These are phyloP conservation scores for Leccinellum rugosiceps DNA, from an alignment of 768 basidiomycete species.

Conservation along the genomic window DNA sequence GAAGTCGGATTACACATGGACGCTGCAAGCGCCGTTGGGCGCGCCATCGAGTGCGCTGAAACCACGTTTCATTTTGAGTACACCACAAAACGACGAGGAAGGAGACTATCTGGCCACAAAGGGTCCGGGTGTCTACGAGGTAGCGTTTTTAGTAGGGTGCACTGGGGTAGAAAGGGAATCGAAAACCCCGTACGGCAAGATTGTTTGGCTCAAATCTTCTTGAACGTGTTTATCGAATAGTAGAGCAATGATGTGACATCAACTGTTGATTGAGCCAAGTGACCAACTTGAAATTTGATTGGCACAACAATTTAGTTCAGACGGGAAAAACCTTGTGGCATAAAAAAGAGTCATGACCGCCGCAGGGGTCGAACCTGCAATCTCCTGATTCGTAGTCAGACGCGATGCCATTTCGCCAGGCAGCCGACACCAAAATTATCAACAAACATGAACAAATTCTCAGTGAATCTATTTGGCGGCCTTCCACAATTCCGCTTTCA, in stretches of 20 bases:
- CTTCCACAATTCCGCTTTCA: too few relatives aligned
- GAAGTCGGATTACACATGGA: constrained; percentile 37
- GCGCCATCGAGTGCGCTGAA: background rate
- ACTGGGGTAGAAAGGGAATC: constrained; percentile 30
- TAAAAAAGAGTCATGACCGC: constrained; percentile 19
- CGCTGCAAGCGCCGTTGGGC: constrained; percentile 35
- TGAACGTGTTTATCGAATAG: background rate
- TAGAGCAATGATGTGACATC: too few relatives aligned
- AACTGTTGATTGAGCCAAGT: too few relatives aligned
- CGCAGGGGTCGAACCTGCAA: constrained; percentile 87
- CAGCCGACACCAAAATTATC: constrained; percentile 41
- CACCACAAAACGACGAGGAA: constrained; percentile 38
- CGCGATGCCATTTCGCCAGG: constrained; percentile 94
- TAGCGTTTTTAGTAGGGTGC: constrained; percentile 44
- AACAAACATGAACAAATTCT: too few relatives aligned
- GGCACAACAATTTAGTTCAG: too few relatives aligned
- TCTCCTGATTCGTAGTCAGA: constrained; percentile 94
- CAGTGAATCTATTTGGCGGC: too few relatives aligned
- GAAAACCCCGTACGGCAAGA: constrained; percentile 48
- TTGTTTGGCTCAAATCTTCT: constrained; percentile 38
- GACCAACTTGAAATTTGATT: too few relatives aligned
- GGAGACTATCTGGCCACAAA: constrained; percentile 24
- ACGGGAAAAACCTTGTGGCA: background rate
- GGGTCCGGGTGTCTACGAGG: constrained; percentile 47
- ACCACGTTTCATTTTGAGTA: constrained; percentile 36